These are phyloP conservation scores for Psilocybe tampanensis DNA, from an alignment of 768 basidiomycete genomes.

Conservation along the genomic window DNA sequence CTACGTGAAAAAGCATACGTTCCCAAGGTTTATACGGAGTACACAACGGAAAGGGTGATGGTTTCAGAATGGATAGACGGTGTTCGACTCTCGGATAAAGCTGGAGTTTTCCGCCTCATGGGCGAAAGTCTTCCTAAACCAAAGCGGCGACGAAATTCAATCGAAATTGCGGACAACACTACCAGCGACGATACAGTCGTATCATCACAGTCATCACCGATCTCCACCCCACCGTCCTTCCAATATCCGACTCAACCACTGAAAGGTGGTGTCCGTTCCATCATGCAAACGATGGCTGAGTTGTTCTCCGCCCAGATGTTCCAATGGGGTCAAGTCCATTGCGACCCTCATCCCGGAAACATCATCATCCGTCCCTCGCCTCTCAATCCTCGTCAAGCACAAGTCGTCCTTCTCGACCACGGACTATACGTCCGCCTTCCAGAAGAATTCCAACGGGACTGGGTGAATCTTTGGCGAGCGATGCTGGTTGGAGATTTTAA, in stretches of 20 bases:
- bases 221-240: conserved; percentile 20
- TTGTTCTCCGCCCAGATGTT: conserved; percentile 91
- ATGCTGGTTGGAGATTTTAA: conserved; percentile 59
- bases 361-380: conserved; percentile 71
- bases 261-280: conserved; percentile 59
- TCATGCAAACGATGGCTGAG: conserved; percentile 88
- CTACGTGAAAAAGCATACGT: conserved; percentile 76
- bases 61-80: conserved; percentile 87
- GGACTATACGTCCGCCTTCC: conserved; percentile 82
- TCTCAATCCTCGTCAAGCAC: conserved; percentile 42
- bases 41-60: conserved; percentile 77
- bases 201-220: conserved; percentile 13
- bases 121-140: conserved; percentile 39
- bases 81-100: conserved; percentile 68
- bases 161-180: conserved; percentile 1
- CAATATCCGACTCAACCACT: conserved; percentile 39
- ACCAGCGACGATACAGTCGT: conserved; percentile 7
- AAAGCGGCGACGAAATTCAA: background rate
- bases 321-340: conserved; percentile 89
- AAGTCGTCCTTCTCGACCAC: conserved; percentile 89
- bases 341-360: conserved; percentile 79
- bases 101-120: conserved; percentile 58
- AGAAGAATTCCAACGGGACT: conserved; percentile 70
- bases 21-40: conserved; percentile 72
- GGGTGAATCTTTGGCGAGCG: conserved; percentile 76